Conservation (phyloP, 805 yeast species). For the Cyberlindnera sargentensis region DNA sequence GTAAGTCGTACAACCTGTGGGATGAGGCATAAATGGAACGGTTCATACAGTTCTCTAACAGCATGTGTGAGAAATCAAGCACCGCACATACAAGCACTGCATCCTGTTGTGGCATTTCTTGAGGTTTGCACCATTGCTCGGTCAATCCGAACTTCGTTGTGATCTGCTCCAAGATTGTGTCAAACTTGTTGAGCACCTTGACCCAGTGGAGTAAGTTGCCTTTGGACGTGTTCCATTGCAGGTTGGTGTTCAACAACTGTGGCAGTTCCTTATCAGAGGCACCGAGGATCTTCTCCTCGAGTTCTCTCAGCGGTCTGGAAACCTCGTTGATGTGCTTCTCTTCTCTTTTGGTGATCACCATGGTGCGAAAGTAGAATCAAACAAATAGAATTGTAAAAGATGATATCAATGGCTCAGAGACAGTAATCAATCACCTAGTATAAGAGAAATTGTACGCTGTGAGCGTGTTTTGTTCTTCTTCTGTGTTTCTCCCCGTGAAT, state of each 20-base stretch:
- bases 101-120: slow-evolving; percentile 39
- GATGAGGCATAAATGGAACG: slow-evolving; percentile 62
- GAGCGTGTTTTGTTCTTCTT: no score
- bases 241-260: slow-evolving; percentile 28
- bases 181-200: slow-evolving; percentile 68
- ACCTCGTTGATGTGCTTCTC: slow-evolving; percentile 18
- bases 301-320: slow-evolving; percentile 27
- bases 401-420: no score
- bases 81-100: slow-evolving; percentile 41
- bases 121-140: slow-evolving; percentile 39
- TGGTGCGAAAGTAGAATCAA: slow-evolving; percentile 1
- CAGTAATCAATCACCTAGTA: no score
- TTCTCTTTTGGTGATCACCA: slow-evolving; percentile 24
- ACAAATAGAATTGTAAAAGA: no score
- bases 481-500: no score
- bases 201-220: slow-evolving; percentile 76
- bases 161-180: slow-evolving; percentile 49
- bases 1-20: slow-evolving; percentile 49
- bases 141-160: slow-evolving; percentile 47
- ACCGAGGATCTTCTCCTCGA: slow-evolving; percentile 32
- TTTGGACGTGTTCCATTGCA: slow-evolving; percentile 54
- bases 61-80: slow-evolving; percentile 50
- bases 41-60: slow-evolving; percentile 65
- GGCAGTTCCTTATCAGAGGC: slow-evolving; percentile 37
- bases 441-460: no score